Evolutionary conservation across 352 stramenopile genomes (phyloP).

Genomic region (Globisporangium paddicum): DNA sequence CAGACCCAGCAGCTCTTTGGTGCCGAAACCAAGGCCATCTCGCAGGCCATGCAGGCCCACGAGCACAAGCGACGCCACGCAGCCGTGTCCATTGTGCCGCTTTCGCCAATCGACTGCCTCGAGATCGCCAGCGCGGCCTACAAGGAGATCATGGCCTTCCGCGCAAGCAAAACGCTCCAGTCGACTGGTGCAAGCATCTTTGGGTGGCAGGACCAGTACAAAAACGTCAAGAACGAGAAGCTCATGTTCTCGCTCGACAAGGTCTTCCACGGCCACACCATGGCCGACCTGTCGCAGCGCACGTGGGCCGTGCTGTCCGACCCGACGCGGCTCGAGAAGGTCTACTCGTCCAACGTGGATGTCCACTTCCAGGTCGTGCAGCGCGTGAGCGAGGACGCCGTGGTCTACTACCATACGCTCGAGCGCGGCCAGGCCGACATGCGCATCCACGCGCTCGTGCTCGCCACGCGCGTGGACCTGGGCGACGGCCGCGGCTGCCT

Average conservation of each 20-base stretch:
- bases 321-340: constrained; percentile 36
- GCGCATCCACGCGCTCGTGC: constrained; percentile 55
- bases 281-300: constrained; percentile 32
- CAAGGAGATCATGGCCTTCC: constrained; percentile 45
- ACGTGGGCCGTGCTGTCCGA: constrained; percentile 52
- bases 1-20: constrained; percentile 33
- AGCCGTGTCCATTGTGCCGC: constrained; percentile 32
- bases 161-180: constrained; percentile 33
- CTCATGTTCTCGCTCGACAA: constrained; percentile 72
- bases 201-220: constrained; percentile 60
- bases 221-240: constrained; percentile 36
- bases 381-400: constrained; percentile 44
- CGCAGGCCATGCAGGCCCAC: constrained; percentile 18
- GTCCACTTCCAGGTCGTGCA: constrained; percentile 64
- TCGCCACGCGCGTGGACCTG: constrained; percentile 51
- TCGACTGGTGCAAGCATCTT: constrained; percentile 57
- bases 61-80: constrained; percentile 13
- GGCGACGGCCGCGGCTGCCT: constrained; percentile 31
- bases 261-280: constrained; percentile 29
- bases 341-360: constrained; percentile 46
- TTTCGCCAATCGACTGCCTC: constrained; percentile 37
- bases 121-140: constrained; percentile 44
- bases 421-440: constrained; percentile 45
- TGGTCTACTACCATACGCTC: constrained; percentile 72
- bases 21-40: constrained; percentile 33